These are phyloP conservation scores for Claviceps cyperi DNA, from an alignment of 2,329 filamentous ascomycete species.

Conservation along the genomic window DNA sequence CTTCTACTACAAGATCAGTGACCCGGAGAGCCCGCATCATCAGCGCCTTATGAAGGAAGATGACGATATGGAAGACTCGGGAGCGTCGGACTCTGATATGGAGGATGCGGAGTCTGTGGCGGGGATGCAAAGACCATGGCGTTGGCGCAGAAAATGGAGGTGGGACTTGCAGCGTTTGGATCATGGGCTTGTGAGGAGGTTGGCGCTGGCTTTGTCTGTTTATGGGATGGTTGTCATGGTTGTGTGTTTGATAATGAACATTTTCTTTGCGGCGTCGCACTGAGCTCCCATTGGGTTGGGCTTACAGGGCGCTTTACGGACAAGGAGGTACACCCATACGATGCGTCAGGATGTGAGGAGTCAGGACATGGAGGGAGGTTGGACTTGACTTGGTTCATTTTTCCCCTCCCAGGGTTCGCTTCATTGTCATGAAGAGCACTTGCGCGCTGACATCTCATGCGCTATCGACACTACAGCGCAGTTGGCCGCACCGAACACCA, in stretches of 20 bases:
- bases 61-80: constrained; percentile 57
- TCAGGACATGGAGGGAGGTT: no score
- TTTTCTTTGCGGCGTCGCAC: constrained; percentile 57
- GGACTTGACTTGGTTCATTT: no score
- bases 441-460: no score
- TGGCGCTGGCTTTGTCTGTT: constrained; percentile 60
- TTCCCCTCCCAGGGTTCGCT: no score
- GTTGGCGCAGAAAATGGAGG: constrained; percentile 41
- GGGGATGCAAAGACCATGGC: constrained; percentile 29
- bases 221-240: constrained; percentile 86
- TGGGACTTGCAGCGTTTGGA: constrained; percentile 51
- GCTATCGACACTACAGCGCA: no score
- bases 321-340: no score
- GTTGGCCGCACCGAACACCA: no score
- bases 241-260: constrained; percentile 73
- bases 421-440: no score
- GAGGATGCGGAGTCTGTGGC: constrained; percentile 30
- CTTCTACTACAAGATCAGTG: constrained; percentile 97
- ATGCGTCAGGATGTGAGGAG: no score
- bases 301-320: no score
- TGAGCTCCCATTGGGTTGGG: constrained; percentile 17
- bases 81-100: constrained; percentile 29
- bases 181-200: constrained; percentile 50
- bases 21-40: constrained; percentile 73
- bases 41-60: constrained; percentile 83